Conservation (phyloP, 345 rosid genomes). For the Hibiscus tridactylites region DNA sequence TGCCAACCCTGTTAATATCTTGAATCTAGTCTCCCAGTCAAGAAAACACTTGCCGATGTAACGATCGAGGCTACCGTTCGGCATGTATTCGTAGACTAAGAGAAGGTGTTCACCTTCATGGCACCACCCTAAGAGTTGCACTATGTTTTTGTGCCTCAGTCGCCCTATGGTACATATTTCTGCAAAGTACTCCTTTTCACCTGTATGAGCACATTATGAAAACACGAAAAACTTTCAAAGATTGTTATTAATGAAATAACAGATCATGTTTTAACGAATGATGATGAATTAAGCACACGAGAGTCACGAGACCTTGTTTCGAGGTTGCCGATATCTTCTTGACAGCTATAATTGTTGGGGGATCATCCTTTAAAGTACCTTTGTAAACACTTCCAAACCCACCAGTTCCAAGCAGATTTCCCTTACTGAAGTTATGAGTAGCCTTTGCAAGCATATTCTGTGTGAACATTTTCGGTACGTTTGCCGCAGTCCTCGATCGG, state of each 20-base stretch:
- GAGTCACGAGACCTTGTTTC: conserved; percentile 25
- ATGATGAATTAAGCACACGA: background rate
- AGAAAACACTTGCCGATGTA: conserved; percentile 25
- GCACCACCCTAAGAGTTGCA: conserved; percentile 43
- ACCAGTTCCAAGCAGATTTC: conserved; percentile 34
- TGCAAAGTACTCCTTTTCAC: conserved; percentile 31
- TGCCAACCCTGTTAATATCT: conserved; percentile 30
- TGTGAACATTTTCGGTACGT: conserved; percentile 13
- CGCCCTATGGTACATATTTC: conserved; percentile 40
- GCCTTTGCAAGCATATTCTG: conserved; percentile 25
- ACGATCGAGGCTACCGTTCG: conserved; percentile 39
- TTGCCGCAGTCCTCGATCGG: conserved; percentile 16
- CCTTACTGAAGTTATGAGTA: conserved; percentile 27
- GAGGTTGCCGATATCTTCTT: conserved; percentile 36
- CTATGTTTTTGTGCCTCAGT: conserved; percentile 37
- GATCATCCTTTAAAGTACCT: conserved; percentile 21
- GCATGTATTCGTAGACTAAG: conserved; percentile 37
- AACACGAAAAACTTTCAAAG: background rate
- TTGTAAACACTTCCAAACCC: conserved; percentile 40
- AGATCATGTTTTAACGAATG: background rate
- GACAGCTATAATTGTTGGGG: conserved; percentile 25
- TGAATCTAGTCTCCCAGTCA: conserved; percentile 25
- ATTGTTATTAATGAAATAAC: background rate
- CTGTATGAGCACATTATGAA: conserved; percentile 9
- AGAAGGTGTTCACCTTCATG: conserved; percentile 30